phyloP scores from a whole-genome alignment of 805 yeast species.

The Starmerella floricola region DNA sequence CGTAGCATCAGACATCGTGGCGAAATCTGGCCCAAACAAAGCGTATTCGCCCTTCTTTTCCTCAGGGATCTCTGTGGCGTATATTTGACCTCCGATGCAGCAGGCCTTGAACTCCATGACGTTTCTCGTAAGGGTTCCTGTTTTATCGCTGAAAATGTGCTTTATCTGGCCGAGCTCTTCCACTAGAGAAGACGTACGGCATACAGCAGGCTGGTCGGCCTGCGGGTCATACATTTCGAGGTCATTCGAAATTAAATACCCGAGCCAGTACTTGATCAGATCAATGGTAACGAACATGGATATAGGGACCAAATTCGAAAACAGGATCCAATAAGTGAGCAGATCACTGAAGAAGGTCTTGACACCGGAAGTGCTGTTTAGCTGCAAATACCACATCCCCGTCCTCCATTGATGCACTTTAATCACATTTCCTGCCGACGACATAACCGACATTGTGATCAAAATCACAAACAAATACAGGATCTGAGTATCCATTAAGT shows the following conservation, averaged over 20 bases:
- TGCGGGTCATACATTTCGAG: conserved; percentile 81
- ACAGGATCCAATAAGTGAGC: conserved; percentile 89
- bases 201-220: conserved; percentile 88
- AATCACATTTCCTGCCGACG: conserved; percentile 79
- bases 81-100: conserved; percentile 83
- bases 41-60: conserved; percentile 75
- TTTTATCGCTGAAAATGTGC: conserved; percentile 90
- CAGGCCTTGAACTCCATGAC: conserved; percentile 94
- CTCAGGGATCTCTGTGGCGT: conserved; percentile 81
- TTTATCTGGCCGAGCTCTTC: conserved; percentile 97
- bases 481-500: conserved; percentile 86
- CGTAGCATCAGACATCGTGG: conserved; percentile 26
- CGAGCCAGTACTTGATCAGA: conserved; percentile 89
- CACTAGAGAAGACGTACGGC: conserved; percentile 86
- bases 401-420: conserved; percentile 44
- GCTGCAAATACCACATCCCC: conserved; percentile 49
- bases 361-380: conserved; percentile 56
- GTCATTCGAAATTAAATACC: conserved; percentile 84
- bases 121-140: conserved; percentile 92
- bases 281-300: conserved; percentile 94
- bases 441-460: conserved; percentile 60
- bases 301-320: conserved; percentile 94
- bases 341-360: conserved; percentile 73
- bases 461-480: conserved; percentile 74
- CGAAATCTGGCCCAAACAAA: conserved; percentile 28